Base-by-base conservation (phyloP, 139 green algal species). In the Picocystis salinarum region DNA sequence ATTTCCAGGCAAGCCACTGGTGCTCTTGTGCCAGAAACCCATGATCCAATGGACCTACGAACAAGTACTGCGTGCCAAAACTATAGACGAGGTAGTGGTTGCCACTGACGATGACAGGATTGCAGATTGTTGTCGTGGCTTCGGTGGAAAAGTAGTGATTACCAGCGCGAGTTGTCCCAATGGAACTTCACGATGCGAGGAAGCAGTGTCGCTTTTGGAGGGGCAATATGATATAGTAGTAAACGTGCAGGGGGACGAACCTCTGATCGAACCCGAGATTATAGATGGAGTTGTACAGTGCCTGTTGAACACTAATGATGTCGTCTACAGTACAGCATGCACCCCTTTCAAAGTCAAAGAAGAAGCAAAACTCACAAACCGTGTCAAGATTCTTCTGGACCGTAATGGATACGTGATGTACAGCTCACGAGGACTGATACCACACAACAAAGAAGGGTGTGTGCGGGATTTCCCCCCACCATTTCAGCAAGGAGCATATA, bases 211-310 rank as follows among this genome's bases (percentile, higher is more conserved):
- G 26, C 48, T 50, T 33, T 36, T 78, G 29, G 28, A 29, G 4
- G 23, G 47, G 12, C 27, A 53, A 13, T 83, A 52, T 23, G 73
- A 84, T 50, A 56, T 76, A 4, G 74, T 81, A n/a, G 55, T 84
- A 26, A 84, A 82, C 50, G 70, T 83, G 19, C 73, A 84, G 55
- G 73, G 70, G 0, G 74, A 83, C 42, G 74, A 83, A 64, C 74
- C 74, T 6, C 47, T 83, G 33, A 66, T 83, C 11, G 74, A 83
- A 29, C 66, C 74, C 0, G 55, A 66, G n/a, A 57, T 63, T 45
- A 83, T 83, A 5, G 71, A 84, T 41, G 62, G 50, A 3, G 53
- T 79, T 23, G 74, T 83, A 25, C 6, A n/a, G 6, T 67, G 64
- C 9, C 56, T 83, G 29, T 49, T 74, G 57, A 41, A 60, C 3